These are phyloP conservation scores for Penicillium sclerotiorum DNA, from an alignment of 2,329 filamentous ascomycete species.

Conservation along the genomic window DNA sequence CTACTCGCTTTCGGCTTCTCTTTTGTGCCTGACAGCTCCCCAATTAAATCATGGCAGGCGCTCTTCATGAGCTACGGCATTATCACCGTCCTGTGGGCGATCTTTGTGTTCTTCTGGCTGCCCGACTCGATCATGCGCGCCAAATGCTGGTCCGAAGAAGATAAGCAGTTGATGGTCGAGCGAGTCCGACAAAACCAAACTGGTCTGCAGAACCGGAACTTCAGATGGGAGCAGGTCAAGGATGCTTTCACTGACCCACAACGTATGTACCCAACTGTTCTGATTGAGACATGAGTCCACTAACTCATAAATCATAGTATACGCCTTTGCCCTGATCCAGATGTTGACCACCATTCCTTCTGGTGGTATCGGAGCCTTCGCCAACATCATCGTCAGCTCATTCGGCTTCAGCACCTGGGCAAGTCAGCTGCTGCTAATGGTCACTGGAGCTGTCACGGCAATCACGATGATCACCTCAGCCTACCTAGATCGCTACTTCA, in stretches of 20 bases:
- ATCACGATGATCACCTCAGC: conserved; percentile 67
- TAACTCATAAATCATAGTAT: conserved; percentile 4
- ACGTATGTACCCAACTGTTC: conserved; percentile 55
- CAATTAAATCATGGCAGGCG: conserved; percentile 66
- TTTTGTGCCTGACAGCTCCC: conserved; percentile 51
- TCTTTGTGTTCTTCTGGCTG: conserved; percentile 64
- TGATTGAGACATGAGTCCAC: background rate
- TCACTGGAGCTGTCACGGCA: conserved; percentile 72
- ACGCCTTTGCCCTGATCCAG: conserved; percentile 50
- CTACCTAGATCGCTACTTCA: conserved; percentile 68
- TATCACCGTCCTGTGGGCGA: conserved; percentile 59
- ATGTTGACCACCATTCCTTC: conserved; percentile 73
- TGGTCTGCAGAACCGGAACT: conserved; percentile 60
- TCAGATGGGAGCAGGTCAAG: conserved; percentile 55
- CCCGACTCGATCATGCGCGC: conserved; percentile 71
- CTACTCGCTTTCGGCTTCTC: conserved; percentile 61
- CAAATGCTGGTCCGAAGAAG: conserved; percentile 66
- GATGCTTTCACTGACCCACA: conserved; percentile 67
- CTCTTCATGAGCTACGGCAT: conserved; percentile 67
- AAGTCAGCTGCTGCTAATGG: conserved; percentile 72
- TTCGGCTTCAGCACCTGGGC: conserved; percentile 67
- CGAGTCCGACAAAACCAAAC: conserved; percentile 63
- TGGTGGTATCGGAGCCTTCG: conserved; percentile 70
- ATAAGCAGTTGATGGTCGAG: conserved; percentile 65
- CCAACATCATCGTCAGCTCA: conserved; percentile 72